A percentile compares a stretch with the other conserved stretches of the same genome.
Evolutionary conservation across 805 yeast species (phyloP).

Genomic region (Metschnikowia similis): DNA sequence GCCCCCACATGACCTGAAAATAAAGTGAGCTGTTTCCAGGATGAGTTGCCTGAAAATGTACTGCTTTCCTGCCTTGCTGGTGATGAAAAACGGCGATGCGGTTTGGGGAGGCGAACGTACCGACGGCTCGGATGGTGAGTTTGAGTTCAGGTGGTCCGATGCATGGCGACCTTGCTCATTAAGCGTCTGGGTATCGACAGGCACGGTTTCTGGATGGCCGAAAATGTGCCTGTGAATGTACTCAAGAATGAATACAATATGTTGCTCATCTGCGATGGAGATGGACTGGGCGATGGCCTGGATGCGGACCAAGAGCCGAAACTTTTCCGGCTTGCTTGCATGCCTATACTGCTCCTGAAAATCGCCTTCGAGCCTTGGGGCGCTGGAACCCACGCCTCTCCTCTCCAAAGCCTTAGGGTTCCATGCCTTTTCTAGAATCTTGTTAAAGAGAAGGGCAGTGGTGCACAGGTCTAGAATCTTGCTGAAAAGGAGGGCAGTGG

Average conservation of each 20-base stretch:
- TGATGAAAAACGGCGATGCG: not conserved
- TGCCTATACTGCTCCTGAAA: slow-evolving; percentile 13
- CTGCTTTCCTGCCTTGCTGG: slow-evolving; percentile 12
- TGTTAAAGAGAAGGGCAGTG: slow-evolving; percentile 11
- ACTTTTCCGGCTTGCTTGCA: slow-evolving; percentile 18
- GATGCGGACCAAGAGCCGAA: slow-evolving; percentile 23
- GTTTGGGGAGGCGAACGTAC: too few species aligned
- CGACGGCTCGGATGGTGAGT: too few species aligned
- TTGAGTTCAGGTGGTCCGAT: too few species aligned
- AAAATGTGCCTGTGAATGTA: slow-evolving; percentile 5
- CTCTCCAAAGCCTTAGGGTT: slow-evolving; percentile 5
- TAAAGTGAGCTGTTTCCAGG: slow-evolving; percentile 19
- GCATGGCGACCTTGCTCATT: too few species aligned
- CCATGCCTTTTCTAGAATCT: slow-evolving; percentile 13
- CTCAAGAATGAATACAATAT: slow-evolving; percentile 18
- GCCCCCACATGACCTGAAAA: slow-evolving; percentile 7
- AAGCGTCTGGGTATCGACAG: not conserved
- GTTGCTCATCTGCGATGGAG: slow-evolving; percentile 19
- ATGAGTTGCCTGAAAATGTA: slow-evolving; percentile 20
- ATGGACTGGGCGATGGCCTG: slow-evolving; percentile 29
- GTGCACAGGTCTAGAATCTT: slow-evolving; percentile 7
- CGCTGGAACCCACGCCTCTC: not conserved
- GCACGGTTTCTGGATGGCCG: slow-evolving; percentile 5
- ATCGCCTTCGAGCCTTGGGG: slow-evolving; percentile 6
- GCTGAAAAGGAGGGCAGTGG: slow-evolving; percentile 7